These are phyloP conservation scores for Hyparrhenia diplandra DNA, from an alignment of 176 grass and related monocot genomes.

Conservation along the genomic window DNA sequence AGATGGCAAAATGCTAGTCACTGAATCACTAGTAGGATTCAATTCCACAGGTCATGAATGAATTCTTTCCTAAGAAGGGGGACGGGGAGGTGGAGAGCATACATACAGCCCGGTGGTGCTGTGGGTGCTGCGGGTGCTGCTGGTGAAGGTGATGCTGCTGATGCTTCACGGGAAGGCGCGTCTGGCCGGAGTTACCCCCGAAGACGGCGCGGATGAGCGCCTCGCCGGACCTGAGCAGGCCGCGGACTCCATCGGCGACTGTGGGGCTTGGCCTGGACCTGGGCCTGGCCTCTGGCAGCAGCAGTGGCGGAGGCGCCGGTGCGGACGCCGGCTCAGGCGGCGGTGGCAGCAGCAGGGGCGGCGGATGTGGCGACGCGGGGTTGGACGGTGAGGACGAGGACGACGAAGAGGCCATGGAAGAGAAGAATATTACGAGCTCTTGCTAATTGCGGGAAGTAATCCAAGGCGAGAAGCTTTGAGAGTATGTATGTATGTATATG, in stretches of 20 bases:
- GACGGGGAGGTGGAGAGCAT: neutral
- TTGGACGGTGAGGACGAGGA: slow-evolving; percentile 15
- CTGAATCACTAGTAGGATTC: neutral
- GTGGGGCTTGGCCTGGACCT: slow-evolving; percentile 12
- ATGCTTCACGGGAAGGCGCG: neutral
- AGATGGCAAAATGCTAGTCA: neutral
- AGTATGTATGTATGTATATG: neutral
- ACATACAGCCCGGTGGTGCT: slow-evolving; percentile 23
- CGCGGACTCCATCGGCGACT: slow-evolving; percentile 16
- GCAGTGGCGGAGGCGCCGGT: neutral
- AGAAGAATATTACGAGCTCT: neutral
- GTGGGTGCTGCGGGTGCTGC: neutral
- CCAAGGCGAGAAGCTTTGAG: neutral
- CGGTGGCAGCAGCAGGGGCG: neutral
- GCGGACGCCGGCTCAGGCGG: neutral
- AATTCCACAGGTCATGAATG: neutral
- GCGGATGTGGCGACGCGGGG: slow-evolving; percentile 4
- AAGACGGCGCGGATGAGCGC: slow-evolving; percentile 36
- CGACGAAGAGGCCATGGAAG: slow-evolving; percentile 42
- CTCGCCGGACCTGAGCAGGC: slow-evolving; percentile 35
- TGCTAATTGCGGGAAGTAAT: neutral
- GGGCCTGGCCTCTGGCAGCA: neutral
- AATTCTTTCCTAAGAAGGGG: neutral
- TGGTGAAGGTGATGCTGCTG: neutral
- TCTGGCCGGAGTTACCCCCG: neutral